Evolutionary conservation across 2,329 filamentous ascomycete genomes (phyloP).

Genomic region (Myrmaecium sp.): DNA sequence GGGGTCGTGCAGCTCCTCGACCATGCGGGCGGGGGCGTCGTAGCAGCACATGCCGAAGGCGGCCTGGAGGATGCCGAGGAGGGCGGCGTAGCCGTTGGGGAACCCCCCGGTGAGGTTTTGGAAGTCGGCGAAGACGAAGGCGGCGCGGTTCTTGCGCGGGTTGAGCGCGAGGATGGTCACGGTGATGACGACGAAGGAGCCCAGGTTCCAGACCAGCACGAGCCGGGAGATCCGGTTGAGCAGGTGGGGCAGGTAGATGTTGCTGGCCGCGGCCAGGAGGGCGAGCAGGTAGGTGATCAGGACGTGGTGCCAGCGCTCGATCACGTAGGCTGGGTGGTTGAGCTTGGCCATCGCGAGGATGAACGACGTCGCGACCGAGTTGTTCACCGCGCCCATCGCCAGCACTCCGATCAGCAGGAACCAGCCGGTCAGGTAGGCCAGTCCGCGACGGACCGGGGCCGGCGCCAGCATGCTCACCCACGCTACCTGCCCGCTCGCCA

Average conservation of each 20-base stretch:
- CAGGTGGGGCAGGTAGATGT: slow-evolving; percentile 33
- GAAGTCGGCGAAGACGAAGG: slow-evolving; percentile 39
- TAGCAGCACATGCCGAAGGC: slow-evolving; percentile 39
- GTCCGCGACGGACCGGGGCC: slow-evolving; percentile 16
- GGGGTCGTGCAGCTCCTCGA: slow-evolving; percentile 36
- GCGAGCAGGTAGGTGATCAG: slow-evolving; percentile 35
- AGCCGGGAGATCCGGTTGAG: slow-evolving; percentile 34
- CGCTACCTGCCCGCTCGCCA: slow-evolving; percentile 40
- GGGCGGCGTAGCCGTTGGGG: slow-evolving; percentile 31
- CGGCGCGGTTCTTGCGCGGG: slow-evolving; percentile 34
- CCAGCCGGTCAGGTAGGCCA: slow-evolving; percentile 24
- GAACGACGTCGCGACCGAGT: slow-evolving; percentile 31
- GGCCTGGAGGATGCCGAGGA: slow-evolving; percentile 37
- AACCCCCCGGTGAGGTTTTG: slow-evolving; percentile 39
- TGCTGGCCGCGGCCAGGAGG: slow-evolving; percentile 26
- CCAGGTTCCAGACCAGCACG: slow-evolving; percentile 36
- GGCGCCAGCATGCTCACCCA: slow-evolving; percentile 42
- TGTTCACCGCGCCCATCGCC: slow-evolving; percentile 38
- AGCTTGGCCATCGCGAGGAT: slow-evolving; percentile 37
- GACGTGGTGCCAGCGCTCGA: slow-evolving; percentile 39
- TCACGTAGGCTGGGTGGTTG: slow-evolving; percentile 32
- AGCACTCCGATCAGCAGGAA: slow-evolving; percentile 24
- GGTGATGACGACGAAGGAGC: slow-evolving; percentile 34
- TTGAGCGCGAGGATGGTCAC: slow-evolving; percentile 37
- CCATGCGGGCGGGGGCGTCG: slow-evolving; percentile 36